Percentiles rank a stretch among this genome's conserved stretches.
Evolutionary conservation across 305 asterid species (phyloP).

Genomic region (Solanum chacoense): DNA sequence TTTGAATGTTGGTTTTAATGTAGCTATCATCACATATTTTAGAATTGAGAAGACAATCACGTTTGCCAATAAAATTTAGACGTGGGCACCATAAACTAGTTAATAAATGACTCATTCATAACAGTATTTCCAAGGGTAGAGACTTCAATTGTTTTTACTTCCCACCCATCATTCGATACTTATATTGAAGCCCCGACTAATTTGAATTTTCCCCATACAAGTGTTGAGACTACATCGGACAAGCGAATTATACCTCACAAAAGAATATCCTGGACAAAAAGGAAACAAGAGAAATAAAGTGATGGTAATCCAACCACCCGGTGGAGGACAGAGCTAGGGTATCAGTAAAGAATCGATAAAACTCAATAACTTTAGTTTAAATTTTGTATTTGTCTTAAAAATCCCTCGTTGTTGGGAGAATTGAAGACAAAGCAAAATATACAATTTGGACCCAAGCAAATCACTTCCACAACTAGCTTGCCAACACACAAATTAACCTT

Average conservation of each 20-base stretch:
- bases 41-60: neutral
- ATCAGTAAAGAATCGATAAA: neutral
- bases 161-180: neutral
- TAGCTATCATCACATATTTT: neutral
- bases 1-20: neutral
- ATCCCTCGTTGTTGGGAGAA: neutral
- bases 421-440: neutral
- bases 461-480: neutral
- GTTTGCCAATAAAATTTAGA: neutral
- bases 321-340: neutral
- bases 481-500: neutral
- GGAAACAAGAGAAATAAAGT: neutral
- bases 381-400: neutral
- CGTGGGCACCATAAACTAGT: neutral
- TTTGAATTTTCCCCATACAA: accelerated
- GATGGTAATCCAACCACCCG: neutral
- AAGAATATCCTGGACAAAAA: neutral
- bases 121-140: neutral
- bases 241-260: neutral
- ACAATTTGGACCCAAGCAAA: neutral
- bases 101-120: neutral
- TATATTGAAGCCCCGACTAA: neutral
- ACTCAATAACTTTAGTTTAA: neutral
- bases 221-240: neutral
- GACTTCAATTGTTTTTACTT: neutral